phyloP scores from a whole-genome alignment of 2,329 filamentous ascomycete genomes.

The Penicillium sp. region DNA sequence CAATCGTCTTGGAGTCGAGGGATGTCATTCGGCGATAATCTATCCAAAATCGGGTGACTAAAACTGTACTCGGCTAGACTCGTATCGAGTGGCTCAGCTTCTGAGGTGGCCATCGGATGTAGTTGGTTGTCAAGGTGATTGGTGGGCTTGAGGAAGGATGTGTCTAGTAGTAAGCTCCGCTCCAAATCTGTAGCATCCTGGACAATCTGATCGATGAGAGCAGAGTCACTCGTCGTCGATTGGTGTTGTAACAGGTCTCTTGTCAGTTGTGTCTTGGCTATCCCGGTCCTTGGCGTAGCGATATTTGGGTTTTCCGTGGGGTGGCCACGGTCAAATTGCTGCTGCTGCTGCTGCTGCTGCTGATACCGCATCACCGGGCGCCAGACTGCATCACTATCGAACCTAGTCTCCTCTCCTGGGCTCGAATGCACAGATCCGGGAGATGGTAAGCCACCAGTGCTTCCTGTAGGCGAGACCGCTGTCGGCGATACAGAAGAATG shows the following conservation, averaged over 20 bases:
- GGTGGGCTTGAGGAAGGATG: constrained; percentile 17
- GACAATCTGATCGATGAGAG: constrained; percentile 11
- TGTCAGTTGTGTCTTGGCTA: neutral
- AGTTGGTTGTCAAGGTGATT: constrained; percentile 7
- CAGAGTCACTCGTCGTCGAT: neutral
- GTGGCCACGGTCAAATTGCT: neutral
- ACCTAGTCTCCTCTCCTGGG: neutral
- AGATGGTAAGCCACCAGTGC: neutral
- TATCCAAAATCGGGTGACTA: constrained; percentile 2
- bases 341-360: neutral
- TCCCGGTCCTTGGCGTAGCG: neutral
- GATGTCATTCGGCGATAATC: neutral
- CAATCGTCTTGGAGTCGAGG: constrained; percentile 28
- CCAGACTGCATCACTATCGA: neutral
- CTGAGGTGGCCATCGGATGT: neutral
- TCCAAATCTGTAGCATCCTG: constrained; percentile 21
- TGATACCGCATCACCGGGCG: neutral
- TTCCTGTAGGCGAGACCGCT: constrained; percentile 7
- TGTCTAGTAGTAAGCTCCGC: constrained; percentile 16
- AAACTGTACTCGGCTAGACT: constrained; percentile 1
- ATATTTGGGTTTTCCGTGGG: neutral
- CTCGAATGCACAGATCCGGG: neutral
- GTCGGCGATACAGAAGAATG: constrained; percentile 4
- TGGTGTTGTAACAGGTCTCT: neutral
- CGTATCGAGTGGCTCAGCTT: neutral